phyloP scores from a whole-genome alignment of 2,329 filamentous ascomycete genomes.

The Proliferodiscus dingleyae region DNA sequence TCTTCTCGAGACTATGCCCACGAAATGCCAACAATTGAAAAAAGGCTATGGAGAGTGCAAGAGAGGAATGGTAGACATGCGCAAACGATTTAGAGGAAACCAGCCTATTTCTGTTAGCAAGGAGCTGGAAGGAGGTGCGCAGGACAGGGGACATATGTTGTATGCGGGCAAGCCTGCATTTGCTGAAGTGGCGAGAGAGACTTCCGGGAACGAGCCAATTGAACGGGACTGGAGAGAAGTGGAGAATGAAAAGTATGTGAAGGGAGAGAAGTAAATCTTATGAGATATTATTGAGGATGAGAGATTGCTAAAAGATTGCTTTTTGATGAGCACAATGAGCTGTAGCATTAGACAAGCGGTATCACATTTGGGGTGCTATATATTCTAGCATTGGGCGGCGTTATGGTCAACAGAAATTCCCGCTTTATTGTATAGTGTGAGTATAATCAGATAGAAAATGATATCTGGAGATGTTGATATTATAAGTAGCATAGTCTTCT shows the following conservation, averaged over 20 bases:
- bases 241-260: slow-evolving; percentile 57
- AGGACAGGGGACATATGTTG: slow-evolving; percentile 55
- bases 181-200: slow-evolving; percentile 56
- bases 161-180: slow-evolving; percentile 76
- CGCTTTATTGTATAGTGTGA: no score
- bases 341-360: no score
- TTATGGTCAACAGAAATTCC: no score
- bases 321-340: no score
- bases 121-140: slow-evolving; percentile 52
- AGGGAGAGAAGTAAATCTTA: slow-evolving; percentile 12
- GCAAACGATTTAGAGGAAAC: slow-evolving; percentile 95
- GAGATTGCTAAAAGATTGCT: no score
- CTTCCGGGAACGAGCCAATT: slow-evolving; percentile 61
- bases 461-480: no score
- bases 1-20: slow-evolving; percentile 74
- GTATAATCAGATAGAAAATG: no score
- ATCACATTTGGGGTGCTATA: no score
- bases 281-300: no score
- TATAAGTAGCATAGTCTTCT: no score
- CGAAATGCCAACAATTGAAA: slow-evolving; percentile 86
- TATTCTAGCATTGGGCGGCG: no score
- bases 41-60: slow-evolving; percentile 94
- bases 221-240: slow-evolving; percentile 58
- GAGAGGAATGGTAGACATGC: slow-evolving; percentile 95
- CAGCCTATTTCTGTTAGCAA: slow-evolving; percentile 67